phyloP scores from a whole-genome alignment of 163 green algal genomes.

The Scenedesmus sp. region DNA sequence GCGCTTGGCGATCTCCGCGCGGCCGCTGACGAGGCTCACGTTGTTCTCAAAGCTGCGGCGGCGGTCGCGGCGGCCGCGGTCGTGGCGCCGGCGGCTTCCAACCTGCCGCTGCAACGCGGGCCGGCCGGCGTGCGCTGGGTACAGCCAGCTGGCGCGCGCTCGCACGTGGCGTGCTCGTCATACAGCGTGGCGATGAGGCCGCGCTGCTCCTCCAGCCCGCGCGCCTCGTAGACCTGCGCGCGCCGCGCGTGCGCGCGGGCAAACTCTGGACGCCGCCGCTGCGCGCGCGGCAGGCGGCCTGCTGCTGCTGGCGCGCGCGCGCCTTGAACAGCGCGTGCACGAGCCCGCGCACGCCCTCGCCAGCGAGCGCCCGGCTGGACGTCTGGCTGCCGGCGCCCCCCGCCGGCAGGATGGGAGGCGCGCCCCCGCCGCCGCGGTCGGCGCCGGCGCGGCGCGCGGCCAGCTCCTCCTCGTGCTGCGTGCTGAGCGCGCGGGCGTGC shows the following conservation, averaged over 20 bases:
- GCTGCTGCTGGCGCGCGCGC: background rate
- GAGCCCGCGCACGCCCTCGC: conserved; percentile 4
- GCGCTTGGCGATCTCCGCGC: conserved; percentile 4
- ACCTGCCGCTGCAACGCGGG: background rate
- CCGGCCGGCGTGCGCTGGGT: background rate
- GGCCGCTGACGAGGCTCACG: conserved; percentile 21
- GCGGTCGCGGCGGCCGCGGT: background rate
- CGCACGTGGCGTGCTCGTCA: background rate
- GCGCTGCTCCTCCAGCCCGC: conserved; percentile 24
- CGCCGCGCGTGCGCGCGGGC: background rate
- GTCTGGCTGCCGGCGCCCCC: no score
- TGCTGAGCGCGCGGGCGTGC: no score
- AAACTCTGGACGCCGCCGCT: background rate
- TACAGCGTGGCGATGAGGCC: conserved; percentile 13
- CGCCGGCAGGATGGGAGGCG: no score
- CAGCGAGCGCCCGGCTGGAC: no score
- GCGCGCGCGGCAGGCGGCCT: background rate
- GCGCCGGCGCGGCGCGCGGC: no score
- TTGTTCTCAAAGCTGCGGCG: conserved; percentile 47
- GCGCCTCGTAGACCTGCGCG: conserved; percentile 10
- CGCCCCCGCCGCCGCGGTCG: no score
- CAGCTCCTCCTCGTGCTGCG: no score
- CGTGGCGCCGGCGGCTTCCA: background rate
- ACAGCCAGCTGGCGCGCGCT: background rate
- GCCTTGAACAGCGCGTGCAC: conserved; percentile 30